Conservation (phyloP, 1,284 basidiomycete species). For the Rugosomyces carneus region DNA sequence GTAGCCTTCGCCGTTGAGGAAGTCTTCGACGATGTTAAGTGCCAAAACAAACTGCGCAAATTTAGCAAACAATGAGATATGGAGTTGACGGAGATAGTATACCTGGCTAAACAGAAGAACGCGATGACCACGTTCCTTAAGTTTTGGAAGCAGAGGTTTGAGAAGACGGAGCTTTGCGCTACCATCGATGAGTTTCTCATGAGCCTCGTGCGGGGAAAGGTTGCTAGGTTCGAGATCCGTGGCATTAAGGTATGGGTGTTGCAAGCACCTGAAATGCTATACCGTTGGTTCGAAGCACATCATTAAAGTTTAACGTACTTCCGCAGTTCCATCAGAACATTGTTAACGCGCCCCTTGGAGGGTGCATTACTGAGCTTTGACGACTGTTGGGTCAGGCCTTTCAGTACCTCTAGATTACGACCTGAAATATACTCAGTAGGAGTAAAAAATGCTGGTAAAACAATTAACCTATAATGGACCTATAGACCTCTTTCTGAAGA, state of each 20-base stretch:
- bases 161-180: constrained; percentile 87
- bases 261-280: constrained; percentile 53
- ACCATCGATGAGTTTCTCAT: constrained; percentile 77
- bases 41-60: constrained; percentile 81
- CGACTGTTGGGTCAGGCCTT: constrained; percentile 43
- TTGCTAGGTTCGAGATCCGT: constrained; percentile 76
- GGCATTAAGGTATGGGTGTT: constrained; percentile 88
- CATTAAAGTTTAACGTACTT: constrained; percentile 46
- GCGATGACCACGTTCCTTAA: constrained; percentile 87
- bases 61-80: background rate
- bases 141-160: constrained; percentile 77
- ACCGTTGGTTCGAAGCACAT: background rate
- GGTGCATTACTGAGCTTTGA: constrained; percentile 28
- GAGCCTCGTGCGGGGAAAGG: constrained; percentile 55
- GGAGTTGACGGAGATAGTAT: constrained; percentile 19
- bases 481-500: constrained; percentile 87
- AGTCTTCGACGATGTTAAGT: constrained; percentile 90
- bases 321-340: constrained; percentile 81
- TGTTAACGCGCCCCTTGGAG: constrained; percentile 56
- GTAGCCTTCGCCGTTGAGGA: constrained; percentile 83
- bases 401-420: constrained; percentile 63
- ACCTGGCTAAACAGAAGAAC: constrained; percentile 98
- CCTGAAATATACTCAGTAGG: constrained; percentile 32
- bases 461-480: constrained; percentile 67
- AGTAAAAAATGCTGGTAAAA: background rate